These are phyloP conservation scores for Umbelopsis vinacea DNA, from an alignment of 192 early-diverging fungal genomes.

Conservation along the genomic window DNA sequence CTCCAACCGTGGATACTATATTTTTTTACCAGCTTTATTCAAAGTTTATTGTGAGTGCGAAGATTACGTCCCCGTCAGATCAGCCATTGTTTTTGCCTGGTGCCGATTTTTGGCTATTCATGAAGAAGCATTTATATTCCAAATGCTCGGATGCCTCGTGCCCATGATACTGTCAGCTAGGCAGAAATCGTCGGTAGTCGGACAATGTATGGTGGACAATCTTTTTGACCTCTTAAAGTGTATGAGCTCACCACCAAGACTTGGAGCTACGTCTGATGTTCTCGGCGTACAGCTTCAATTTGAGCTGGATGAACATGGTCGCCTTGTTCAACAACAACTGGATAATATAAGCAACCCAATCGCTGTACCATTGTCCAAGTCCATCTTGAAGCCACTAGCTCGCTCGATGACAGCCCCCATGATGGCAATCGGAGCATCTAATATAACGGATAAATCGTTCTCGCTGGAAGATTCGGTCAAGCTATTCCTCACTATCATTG, in stretches of 20 bases:
- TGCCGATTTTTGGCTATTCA: conserved; percentile 57
- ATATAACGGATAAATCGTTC: conserved; percentile 42
- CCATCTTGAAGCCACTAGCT: conserved; percentile 37
- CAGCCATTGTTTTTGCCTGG: conserved; percentile 53
- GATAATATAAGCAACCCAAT: conserved; percentile 35
- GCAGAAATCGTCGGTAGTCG: conserved; percentile 39
- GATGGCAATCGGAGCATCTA: conserved; percentile 13
- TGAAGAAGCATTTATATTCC: conserved; percentile 62
- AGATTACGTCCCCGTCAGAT: conserved; percentile 36
- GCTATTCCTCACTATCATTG: conserved; percentile 62
- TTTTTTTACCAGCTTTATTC: conserved; percentile 57
- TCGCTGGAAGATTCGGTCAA: conserved; percentile 54
- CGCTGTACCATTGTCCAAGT: conserved; percentile 31
- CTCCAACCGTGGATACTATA: conserved; percentile 54
- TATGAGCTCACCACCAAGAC: conserved; percentile 40
- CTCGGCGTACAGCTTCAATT: conserved; percentile 41
- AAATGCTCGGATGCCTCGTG: conserved; percentile 54
- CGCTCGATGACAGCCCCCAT: conserved; percentile 31
- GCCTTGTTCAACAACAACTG: conserved; percentile 33
- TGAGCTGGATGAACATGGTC: conserved; percentile 42
- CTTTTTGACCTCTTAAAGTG: conserved; percentile 54
- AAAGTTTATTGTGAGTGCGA: conserved; percentile 58
- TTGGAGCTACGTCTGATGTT: conserved; percentile 35
- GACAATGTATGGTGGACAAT: conserved; percentile 45
- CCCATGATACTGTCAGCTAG: conserved; percentile 51